Evolutionary conservation across 1,139 yeast species (phyloP), one percentile per base, ranked within the genome.

Genomic region (Debaryomyces nepalensis): DNA sequence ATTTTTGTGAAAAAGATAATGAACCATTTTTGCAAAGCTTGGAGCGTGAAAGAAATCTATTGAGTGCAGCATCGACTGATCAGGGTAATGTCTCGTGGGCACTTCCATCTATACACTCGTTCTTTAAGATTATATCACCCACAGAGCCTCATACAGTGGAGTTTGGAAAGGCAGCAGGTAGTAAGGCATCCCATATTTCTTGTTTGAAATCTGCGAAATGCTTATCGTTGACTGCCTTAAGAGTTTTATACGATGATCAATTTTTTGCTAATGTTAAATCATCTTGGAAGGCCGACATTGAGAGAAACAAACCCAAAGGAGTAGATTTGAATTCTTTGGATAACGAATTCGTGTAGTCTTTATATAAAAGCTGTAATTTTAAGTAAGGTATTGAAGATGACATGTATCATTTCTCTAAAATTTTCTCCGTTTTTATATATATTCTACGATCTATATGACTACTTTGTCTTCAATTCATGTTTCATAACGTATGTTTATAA

Each of bases 71-170:
- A 3, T 51, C 55, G 4, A 38, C 52, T 1, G 57, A 53, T 39
- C 51, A 51, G 39, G 57, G 57, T 12, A 52, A 53, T 36, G 51
- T 53, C 18, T 50, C 54, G 3, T 50, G 48, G 44, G 43, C 33
- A 18, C 14, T 53, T 26, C 57, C 57, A 12, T 33, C 54, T 4
- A 51, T 53, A 20, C 57, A 53, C 23, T 48, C 50, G 10, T 41
- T 45, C 33, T 53, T 51, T 29, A 39, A 22, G 21, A 45, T 53
- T 19, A 27, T 14, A 7, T 8, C 31, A 14, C 19, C 14, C 5
- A 27, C 14, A 8, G 31, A 27, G 15, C 31, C 31, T 15, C 31
- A 27, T 19, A 27, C 31, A 8, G 15, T 27, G 4, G 31, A 27
- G 15, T 27, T 27, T 6, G 9, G 31, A 14, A 11, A 27, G 14